These are phyloP conservation scores for Gypsophila paniculata DNA, from an alignment of 179 eudicot genomes.

Conservation along the genomic window DNA sequence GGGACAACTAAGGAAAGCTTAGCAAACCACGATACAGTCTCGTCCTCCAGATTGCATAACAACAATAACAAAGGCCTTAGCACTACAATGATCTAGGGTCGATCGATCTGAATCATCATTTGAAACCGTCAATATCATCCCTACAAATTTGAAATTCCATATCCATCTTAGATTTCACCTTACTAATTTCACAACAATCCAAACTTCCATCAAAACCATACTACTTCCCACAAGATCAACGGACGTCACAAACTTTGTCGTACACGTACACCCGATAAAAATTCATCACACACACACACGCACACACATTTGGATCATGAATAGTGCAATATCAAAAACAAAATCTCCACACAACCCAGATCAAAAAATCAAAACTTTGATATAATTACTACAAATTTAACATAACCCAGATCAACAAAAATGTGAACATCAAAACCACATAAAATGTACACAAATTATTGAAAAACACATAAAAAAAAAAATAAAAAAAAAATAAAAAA, in stretches of 20 bases:
- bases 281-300: not conserved
- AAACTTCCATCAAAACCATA: not conserved
- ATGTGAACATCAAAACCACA: not conserved
- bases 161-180: not conserved
- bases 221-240: not conserved
- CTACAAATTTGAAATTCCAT: not conserved
- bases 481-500: too few relatives aligned
- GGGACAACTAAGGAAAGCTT: not conserved
- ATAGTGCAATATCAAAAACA: not conserved
- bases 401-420: conserved; percentile 19
- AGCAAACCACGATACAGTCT: not conserved
- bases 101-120: not conserved
- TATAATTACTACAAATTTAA: too few relatives aligned
- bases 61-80: not conserved
- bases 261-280: not conserved
- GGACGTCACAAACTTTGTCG: not conserved
- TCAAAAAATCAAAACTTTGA: not conserved
- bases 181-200: not conserved
- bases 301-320: not conserved
- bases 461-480: too few relatives aligned
- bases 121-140: not conserved
- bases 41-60: not conserved
- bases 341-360: not conserved
- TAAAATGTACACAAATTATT: not conserved
- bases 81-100: not conserved